A percentile compares a stretch with the other conserved stretches of the same genome.
phyloP scores from a whole-genome alignment of 805 yeast species.

The Starmerella stigmatis region DNA sequence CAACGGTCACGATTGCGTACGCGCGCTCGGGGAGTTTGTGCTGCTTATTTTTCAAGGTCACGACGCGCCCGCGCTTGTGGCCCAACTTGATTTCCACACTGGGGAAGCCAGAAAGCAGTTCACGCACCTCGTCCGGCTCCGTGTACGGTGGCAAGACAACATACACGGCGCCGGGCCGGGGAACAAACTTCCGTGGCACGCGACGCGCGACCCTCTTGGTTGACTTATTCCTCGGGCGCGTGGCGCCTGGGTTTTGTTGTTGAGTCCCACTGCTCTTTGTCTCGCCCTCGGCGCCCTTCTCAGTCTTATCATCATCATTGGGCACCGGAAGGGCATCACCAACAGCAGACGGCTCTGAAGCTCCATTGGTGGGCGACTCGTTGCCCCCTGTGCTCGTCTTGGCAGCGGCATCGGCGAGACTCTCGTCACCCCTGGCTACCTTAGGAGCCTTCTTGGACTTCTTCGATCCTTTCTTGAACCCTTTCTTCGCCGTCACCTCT shows the following conservation, averaged over 20 bases:
- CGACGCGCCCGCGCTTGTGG: conserved; percentile 7
- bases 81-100: conserved; percentile 8
- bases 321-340: too few relatives aligned
- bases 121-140: conserved; percentile 14
- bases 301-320: not conserved
- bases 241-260: not conserved
- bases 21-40: conserved; percentile 20
- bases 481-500: too few relatives aligned
- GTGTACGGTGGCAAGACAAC: conserved; percentile 13
- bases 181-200: conserved; percentile 27
- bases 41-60: not conserved
- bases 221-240: not conserved
- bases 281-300: not conserved
- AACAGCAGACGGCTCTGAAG: too few relatives aligned
- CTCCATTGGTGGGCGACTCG: too few relatives aligned
- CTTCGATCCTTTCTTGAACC: too few relatives aligned
- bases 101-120: conserved; percentile 15
- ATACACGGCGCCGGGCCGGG: conserved; percentile 12
- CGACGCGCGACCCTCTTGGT: conserved; percentile 5
- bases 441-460: too few relatives aligned
- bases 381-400: too few relatives aligned
- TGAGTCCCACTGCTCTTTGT: not conserved
- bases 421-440: too few relatives aligned
- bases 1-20: conserved; percentile 50
- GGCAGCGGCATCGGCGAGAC: too few relatives aligned